A percentile compares a stretch with the other conserved stretches of the same genome.
phyloP scores from a whole-genome alignment of 1,284 basidiomycete species.

The Puccinia sorghi region DNA sequence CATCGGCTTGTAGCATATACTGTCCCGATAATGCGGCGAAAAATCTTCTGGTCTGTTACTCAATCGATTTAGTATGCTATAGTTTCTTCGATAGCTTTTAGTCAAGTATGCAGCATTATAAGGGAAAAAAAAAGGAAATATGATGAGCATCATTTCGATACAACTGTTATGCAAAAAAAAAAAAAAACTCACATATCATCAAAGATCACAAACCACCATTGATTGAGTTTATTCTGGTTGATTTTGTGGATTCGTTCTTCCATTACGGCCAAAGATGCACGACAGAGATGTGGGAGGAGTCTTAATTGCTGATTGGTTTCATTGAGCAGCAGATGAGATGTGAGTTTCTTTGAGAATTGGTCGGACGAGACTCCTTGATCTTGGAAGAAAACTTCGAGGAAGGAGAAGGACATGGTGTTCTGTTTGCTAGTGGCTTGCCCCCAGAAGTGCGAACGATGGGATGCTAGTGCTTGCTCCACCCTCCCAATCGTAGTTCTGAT shows the following conservation, averaged over 20 bases:
- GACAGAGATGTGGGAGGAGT: slow-evolving; percentile 23
- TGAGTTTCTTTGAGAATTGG: not conserved
- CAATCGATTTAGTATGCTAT: slow-evolving; percentile 63
- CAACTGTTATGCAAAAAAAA: too few species aligned
- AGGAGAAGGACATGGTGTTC: slow-evolving; percentile 67
- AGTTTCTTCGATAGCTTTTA: slow-evolving; percentile 68
- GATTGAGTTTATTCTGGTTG: slow-evolving; percentile 51
- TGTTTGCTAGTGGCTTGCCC: slow-evolving; percentile 65
- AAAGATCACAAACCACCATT: slow-evolving; percentile 82
- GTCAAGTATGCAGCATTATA: not conserved
- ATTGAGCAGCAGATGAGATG: slow-evolving; percentile 63
- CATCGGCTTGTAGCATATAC: slow-evolving; percentile 74
- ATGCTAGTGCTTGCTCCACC: slow-evolving; percentile 63
- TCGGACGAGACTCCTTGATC: slow-evolving; percentile 31
- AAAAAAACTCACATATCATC: slow-evolving; percentile 60
- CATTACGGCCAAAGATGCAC: slow-evolving; percentile 49
- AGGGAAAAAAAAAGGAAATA: not conserved
- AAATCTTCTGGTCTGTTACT: slow-evolving; percentile 65
- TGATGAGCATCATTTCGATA: slow-evolving; percentile 35
- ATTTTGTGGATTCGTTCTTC: slow-evolving; percentile 50
- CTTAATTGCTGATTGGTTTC: slow-evolving; percentile 52
- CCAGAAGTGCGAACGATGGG: slow-evolving; percentile 65
- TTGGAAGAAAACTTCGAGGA: slow-evolving; percentile 67
- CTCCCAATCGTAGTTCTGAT: slow-evolving; percentile 62
- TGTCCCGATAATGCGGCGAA: slow-evolving; percentile 71